Evolutionary conservation across 1,139 yeast genomes (phyloP).

Genomic region (Blastobotrys arbuscula): DNA sequence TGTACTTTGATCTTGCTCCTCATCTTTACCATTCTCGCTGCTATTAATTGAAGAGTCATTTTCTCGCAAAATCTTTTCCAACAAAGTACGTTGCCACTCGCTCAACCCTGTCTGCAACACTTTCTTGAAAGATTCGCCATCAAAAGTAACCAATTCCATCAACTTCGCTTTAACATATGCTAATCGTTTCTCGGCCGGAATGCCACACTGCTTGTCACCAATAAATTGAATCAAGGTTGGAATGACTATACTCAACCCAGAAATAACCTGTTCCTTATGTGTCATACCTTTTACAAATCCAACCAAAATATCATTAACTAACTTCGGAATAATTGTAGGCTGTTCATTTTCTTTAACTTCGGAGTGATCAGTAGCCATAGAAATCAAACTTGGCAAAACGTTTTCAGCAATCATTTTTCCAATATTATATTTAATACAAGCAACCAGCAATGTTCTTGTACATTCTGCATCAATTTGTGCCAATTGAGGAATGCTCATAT

Average conservation of each 20-base stretch:
- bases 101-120: conserved; percentile 37
- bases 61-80: conserved; percentile 24
- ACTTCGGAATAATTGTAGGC: conserved; percentile 27
- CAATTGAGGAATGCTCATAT: conserved; percentile 33
- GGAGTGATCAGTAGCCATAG: conserved; percentile 20
- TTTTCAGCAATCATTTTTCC: conserved; percentile 30
- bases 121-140: conserved; percentile 49
- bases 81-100: conserved; percentile 24
- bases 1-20: conserved; percentile 17
- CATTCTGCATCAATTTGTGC: conserved; percentile 52
- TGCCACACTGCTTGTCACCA: conserved; percentile 25
- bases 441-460: conserved; percentile 49
- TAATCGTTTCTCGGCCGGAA: conserved; percentile 28
- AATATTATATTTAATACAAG: conserved; percentile 32
- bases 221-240: conserved; percentile 47
- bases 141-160: conserved; percentile 45
- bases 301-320: conserved; percentile 52
- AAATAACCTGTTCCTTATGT: conserved; percentile 28
- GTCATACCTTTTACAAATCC: conserved; percentile 41
- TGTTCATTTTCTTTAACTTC: conserved; percentile 18
- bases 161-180: conserved; percentile 49
- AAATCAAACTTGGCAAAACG: conserved; percentile 40
- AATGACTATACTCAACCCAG: conserved; percentile 42
- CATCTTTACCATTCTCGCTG: conserved; percentile 11
- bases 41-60: neutral